Percentiles rank a stretch among this genome's conserved stretches.
These are phyloP conservation scores for Trametes cingulata DNA, from an alignment of 768 basidiomycete species.

Conservation along the genomic window DNA sequence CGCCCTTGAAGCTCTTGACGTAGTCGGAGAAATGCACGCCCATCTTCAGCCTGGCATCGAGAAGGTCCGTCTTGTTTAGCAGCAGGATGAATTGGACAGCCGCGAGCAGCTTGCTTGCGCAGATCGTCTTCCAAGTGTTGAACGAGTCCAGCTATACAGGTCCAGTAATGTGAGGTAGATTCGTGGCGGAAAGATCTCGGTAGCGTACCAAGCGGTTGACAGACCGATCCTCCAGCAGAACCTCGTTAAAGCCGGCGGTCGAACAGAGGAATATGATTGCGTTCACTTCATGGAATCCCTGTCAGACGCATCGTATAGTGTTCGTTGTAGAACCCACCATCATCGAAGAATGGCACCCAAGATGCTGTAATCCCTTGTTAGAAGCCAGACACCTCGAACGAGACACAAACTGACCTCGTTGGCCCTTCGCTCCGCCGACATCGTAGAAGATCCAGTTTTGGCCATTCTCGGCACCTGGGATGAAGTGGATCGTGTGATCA, in stretches of 20 bases:
- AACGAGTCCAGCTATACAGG: conserved; percentile 52
- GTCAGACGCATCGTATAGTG: background rate
- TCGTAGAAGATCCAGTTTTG: conserved; percentile 67
- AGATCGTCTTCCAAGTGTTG: conserved; percentile 59
- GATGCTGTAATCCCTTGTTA: conserved; percentile 40
- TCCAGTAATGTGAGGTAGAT: background rate
- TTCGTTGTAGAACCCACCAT: conserved; percentile 40
- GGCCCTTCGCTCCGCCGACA: conserved; percentile 59
- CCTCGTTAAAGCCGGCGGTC: conserved; percentile 63
- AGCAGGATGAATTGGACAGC: conserved; percentile 58
- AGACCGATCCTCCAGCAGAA: conserved; percentile 55
- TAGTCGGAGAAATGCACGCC: conserved; percentile 56
- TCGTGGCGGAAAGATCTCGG: background rate
- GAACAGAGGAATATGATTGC: conserved; percentile 69
- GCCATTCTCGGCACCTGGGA: conserved; percentile 29
- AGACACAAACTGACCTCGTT: conserved; percentile 45
- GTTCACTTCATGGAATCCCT: conserved; percentile 42
- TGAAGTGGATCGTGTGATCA: background rate
- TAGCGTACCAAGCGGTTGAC: conserved; percentile 59
- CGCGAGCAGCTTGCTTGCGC: conserved; percentile 55
- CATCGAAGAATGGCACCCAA: conserved; percentile 73
- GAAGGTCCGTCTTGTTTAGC: conserved; percentile 63
- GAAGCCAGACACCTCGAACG: background rate
- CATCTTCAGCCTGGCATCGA: conserved; percentile 50
- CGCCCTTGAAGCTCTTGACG: conserved; percentile 54